These are phyloP conservation scores for Prunus salicina DNA, from an alignment of 306 rosid species.

Conservation along the genomic window DNA sequence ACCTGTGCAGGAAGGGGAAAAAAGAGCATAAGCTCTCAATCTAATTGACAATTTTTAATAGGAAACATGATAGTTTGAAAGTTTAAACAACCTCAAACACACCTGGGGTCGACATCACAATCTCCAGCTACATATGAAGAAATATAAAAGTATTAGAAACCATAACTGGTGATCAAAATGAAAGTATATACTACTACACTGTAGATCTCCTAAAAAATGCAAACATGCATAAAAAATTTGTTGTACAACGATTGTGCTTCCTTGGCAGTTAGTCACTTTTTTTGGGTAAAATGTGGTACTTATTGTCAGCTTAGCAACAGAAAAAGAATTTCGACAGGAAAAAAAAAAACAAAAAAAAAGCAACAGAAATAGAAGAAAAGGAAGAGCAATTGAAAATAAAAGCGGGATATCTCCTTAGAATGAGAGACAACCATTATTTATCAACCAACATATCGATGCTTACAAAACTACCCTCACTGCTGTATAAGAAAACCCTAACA, in stretches of 20 bases:
- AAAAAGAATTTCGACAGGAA: background rate
- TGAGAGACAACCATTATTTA: background rate
- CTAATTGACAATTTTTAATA: constrained; percentile 4
- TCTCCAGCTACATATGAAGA: constrained; percentile 65
- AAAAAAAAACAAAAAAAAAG: too few relatives aligned
- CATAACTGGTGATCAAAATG: constrained; percentile 11
- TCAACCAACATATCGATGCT: background rate
- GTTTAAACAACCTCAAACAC: constrained; percentile 76
- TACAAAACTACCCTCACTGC: background rate
- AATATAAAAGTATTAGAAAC: constrained; percentile 30
- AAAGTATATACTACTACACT: background rate
- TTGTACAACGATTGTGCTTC: background rate
- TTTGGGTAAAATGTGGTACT: background rate
- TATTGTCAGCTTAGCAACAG: background rate
- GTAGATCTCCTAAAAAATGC: background rate
- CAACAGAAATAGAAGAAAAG: background rate
- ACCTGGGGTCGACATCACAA: constrained; percentile 83
- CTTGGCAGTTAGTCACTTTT: background rate
- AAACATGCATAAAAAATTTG: background rate
- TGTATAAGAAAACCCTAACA: background rate
- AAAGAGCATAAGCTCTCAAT: constrained; percentile 18
- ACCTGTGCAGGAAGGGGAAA: constrained; percentile 45
- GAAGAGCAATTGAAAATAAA: background rate
- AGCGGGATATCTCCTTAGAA: background rate
- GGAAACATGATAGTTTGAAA: constrained; percentile 18